Evolutionary conservation across 2,329 filamentous ascomycete genomes (phyloP), one percentile per base, ranked within the genome.

Genomic region (Neocatenulostroma microsporum): DNA sequence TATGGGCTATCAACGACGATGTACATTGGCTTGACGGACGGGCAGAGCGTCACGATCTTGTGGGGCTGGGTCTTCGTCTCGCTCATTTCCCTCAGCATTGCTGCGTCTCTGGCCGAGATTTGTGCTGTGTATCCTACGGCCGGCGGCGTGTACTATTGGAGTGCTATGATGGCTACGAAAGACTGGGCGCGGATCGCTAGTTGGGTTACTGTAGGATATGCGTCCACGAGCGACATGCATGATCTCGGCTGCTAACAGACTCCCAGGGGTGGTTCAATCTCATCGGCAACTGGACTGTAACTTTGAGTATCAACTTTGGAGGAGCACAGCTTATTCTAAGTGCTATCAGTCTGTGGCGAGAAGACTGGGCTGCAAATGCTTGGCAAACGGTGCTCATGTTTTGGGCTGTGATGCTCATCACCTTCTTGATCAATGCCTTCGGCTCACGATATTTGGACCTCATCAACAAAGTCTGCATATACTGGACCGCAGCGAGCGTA

Each of bases 331-430:
- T 82, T 17, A 76, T 82, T 39, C 65, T 84, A 14, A 76, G 70
- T 33, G 78, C 79, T 2, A 81, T 84, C 43, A 70, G 73, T n/a
- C 62, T 84, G 1, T 84, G 77, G 71, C 64, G 79, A n/a, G 77
- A 82, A 42, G 72, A 78, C 44, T 84, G 76, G 52, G 76, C 76
- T 14, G 69, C 80, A 9, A 83, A 74, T 46, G 61, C 69, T 34
- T 84, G 76, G 73, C 80, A 84, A 61, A 84, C 79, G 0, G 73
- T 84, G 3, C 63, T 84, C 12, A 75, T 72, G 65, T 84, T 83
- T 56, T 84, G 80, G 80, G 78, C 74, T 1, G 75, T 83, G 14
- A 82, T 81, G 73, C 45, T 76, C 5, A 56, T 82, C 18, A 80
- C 75, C 51, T 78, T 78, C 48, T 44, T 68, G 7, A 67, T 82